Percentiles rank a stretch among this genome's conserved stretches.
Conservation (phyloP, 2,329 filamentous ascomycete genomes). For the Didymella segeticola region DNA sequence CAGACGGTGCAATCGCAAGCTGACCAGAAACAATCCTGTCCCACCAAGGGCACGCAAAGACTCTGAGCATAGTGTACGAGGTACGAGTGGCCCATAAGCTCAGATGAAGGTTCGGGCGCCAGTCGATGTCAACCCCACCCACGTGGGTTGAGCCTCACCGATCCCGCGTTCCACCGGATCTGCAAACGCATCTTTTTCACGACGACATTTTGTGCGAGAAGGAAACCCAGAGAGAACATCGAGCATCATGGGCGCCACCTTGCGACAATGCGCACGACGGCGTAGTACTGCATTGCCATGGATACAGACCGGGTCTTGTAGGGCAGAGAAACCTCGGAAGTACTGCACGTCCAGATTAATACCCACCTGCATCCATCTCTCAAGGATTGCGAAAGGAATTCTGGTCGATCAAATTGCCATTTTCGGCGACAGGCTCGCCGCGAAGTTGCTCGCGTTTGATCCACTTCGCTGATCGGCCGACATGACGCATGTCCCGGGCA, state of each 20-base stretch:
- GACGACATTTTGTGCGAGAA: neutral
- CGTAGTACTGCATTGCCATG: too few species aligned
- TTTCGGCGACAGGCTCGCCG: slow-evolving; percentile 2
- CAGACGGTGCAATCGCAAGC: neutral
- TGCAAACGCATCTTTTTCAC: neutral
- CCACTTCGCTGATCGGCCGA: neutral
- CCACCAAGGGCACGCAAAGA: too few species aligned
- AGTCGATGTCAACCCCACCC: neutral
- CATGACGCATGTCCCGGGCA: slow-evolving; percentile 12
- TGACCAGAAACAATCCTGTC: neutral
- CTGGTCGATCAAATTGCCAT: slow-evolving; percentile 8
- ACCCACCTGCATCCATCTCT: neutral
- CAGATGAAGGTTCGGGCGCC: neutral
- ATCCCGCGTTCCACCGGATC: neutral
- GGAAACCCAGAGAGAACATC: neutral
- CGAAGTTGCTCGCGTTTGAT: neutral
- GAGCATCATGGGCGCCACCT: neutral
- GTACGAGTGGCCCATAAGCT: neutral
- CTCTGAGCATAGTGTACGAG: too few species aligned
- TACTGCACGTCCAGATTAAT: neutral
- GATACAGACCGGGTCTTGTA: too few species aligned
- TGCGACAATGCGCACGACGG: neutral
- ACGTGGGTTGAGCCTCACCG: neutral
- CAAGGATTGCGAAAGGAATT: neutral
- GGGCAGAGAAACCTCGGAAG: neutral